These are phyloP conservation scores for Leptodermis oblonga DNA, from an alignment of 257 asterid genomes.

Conservation along the genomic window DNA sequence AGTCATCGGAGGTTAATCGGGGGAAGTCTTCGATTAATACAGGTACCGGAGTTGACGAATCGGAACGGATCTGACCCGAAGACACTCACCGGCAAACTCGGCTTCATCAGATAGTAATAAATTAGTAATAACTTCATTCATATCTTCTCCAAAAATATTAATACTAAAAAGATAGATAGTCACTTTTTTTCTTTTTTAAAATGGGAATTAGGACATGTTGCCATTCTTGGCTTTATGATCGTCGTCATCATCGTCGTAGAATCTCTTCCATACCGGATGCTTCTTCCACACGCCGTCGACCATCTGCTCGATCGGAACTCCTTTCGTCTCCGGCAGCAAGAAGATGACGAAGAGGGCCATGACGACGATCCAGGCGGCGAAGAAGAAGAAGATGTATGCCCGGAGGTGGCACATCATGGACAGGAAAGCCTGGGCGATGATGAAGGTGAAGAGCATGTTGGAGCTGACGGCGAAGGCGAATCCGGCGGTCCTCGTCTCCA, in stretches of 20 bases:
- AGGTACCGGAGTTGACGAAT: too few relatives aligned
- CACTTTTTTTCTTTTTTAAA: too few relatives aligned
- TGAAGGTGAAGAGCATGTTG: conserved; percentile 40
- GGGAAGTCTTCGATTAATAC: too few relatives aligned
- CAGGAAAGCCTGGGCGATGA: conserved; percentile 34
- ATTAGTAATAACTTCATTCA: too few relatives aligned
- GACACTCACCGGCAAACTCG: too few relatives aligned
- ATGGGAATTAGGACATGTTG: too few relatives aligned
- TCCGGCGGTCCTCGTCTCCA: conserved; percentile 41
- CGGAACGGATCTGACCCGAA: too few relatives aligned
- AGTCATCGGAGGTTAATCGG: too few relatives aligned
- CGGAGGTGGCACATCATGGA: conserved; percentile 36
- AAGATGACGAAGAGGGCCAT: conserved; percentile 30
- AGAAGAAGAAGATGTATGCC: conserved; percentile 39
- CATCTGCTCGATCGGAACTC: conserved; percentile 31
- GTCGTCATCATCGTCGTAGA: conserved; percentile 11
- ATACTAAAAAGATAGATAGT: too few relatives aligned
- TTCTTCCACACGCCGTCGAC: conserved; percentile 30
- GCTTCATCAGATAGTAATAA: too few relatives aligned
- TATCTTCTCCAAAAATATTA: too few relatives aligned
- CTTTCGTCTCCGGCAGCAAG: conserved; percentile 38
- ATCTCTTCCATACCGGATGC: conserved; percentile 32
- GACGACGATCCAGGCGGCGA: conserved; percentile 33
- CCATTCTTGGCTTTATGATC: too few relatives aligned
- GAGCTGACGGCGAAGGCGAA: conserved; percentile 38